phyloP scores from a whole-genome alignment of 768 basidiomycete genomes.

The Dendrothele bispora region DNA sequence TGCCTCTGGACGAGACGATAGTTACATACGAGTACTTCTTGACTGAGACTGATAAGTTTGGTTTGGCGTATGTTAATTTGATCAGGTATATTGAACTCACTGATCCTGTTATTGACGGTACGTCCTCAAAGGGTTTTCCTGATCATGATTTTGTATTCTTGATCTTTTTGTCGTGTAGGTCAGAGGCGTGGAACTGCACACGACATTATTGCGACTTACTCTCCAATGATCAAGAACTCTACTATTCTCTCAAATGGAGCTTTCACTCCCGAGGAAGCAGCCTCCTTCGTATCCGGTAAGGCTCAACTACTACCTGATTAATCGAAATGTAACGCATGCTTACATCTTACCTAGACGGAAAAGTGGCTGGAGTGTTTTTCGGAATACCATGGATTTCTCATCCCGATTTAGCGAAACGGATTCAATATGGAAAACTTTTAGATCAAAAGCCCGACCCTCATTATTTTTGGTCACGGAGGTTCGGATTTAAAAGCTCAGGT shows the following conservation, averaged over 20 bases:
- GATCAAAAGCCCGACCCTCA: constrained; percentile 16
- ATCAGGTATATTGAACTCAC: background rate
- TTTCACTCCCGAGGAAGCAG: constrained; percentile 16
- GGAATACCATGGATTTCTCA: constrained; percentile 24
- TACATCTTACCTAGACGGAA: no score
- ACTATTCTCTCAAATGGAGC: constrained; percentile 19
- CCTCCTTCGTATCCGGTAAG: constrained; percentile 12
- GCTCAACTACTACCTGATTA: no score
- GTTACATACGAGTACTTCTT: constrained; percentile 43
- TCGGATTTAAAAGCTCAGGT: background rate
- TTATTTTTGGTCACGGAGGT: constrained; percentile 11
- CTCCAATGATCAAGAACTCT: constrained; percentile 14
- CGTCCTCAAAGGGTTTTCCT: background rate
- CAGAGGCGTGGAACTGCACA: constrained; percentile 16
- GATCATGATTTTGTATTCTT: no score
- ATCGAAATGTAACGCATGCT: no score
- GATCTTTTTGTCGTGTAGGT: constrained; percentile 6
- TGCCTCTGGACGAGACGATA: constrained; percentile 43
- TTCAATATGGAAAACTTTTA: constrained; percentile 19
- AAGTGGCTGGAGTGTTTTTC: constrained; percentile 21
- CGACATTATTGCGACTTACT: constrained; percentile 20
- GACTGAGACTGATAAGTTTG: constrained; percentile 37
- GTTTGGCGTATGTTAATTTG: constrained; percentile 6
- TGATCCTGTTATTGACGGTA: background rate
- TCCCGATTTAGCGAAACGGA: constrained; percentile 24